Evolutionary conservation across 2,329 filamentous ascomycete genomes (phyloP).

Genomic region (Hymenoscyphus fructigenus): DNA sequence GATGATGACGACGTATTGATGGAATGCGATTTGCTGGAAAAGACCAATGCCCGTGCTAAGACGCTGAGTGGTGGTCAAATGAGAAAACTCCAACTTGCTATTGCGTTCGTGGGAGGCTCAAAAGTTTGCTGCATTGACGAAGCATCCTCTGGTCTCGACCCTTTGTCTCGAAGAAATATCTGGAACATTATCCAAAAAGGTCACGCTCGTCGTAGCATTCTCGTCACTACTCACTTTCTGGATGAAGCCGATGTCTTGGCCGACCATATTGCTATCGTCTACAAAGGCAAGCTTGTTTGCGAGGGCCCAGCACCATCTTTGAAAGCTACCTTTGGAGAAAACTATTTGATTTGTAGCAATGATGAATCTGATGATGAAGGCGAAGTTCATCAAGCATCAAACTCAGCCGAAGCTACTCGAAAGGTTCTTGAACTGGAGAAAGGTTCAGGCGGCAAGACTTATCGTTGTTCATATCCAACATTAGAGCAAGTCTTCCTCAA

Average conservation of each 20-base stretch:
- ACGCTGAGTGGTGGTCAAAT: slow-evolving; percentile 67
- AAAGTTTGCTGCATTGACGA: slow-evolving; percentile 66
- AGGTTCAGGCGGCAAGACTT: slow-evolving; percentile 51
- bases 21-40: slow-evolving; percentile 59
- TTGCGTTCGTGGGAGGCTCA: slow-evolving; percentile 67
- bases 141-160: slow-evolving; percentile 63
- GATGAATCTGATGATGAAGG: slow-evolving; percentile 16
- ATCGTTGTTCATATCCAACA: slow-evolving; percentile 61
- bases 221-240: slow-evolving; percentile 67
- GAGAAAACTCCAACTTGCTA: slow-evolving; percentile 64
- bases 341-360: slow-evolving; percentile 45
- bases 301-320: slow-evolving; percentile 62
- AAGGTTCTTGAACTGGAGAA: slow-evolving; percentile 56
- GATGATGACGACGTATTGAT: slow-evolving; percentile 50
- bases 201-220: slow-evolving; percentile 57
- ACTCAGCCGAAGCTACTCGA: slow-evolving; percentile 53
- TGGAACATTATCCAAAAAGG: slow-evolving; percentile 68
- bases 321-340: slow-evolving; percentile 59
- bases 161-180: slow-evolving; percentile 62
- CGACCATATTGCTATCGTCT: slow-evolving; percentile 64
- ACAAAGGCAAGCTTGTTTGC: slow-evolving; percentile 61
- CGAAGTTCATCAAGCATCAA: slow-evolving; percentile 32
- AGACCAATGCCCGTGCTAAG: slow-evolving; percentile 52
- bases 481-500: slow-evolving; percentile 69
- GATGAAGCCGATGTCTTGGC: slow-evolving; percentile 66